These are phyloP conservation scores for Angomonas ambiguus DNA, from an alignment of 208 protist genomes.

Conservation along the genomic window DNA sequence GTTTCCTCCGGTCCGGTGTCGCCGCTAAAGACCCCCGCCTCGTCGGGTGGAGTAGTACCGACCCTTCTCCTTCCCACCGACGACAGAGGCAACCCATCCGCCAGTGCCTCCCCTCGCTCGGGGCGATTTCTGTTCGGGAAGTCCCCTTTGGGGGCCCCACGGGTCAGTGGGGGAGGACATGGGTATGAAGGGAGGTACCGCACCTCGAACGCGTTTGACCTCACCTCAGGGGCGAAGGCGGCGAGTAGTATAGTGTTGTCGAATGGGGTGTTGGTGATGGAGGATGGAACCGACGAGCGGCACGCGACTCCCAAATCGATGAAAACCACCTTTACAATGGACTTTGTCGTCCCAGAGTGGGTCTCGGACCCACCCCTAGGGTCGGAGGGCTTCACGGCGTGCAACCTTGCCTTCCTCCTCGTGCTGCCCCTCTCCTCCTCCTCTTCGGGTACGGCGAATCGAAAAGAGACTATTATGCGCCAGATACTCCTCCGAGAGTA, in stretches of 20 bases:
- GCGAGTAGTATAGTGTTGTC: not conserved
- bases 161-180: not conserved
- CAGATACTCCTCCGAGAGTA: not conserved
- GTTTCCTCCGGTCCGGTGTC: not conserved
- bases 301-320: not conserved
- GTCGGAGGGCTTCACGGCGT: not conserved
- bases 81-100: not conserved
- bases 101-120: not conserved
- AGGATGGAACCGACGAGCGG: not conserved
- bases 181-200: not conserved
- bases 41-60: not conserved
- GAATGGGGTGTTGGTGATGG: not conserved
- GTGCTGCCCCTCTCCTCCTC: conserved; percentile 18
- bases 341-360: not conserved
- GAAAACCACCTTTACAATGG: not conserved
- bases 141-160: not conserved
- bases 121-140: not conserved
- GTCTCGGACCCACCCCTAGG: not conserved
- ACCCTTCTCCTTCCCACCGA: not conserved
- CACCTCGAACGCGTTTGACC: not conserved
- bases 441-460: not conserved
- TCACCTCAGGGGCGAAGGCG: not conserved
- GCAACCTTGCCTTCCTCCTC: conserved; percentile 22
- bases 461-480: not conserved
- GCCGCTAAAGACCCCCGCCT: not conserved